Base-by-base conservation (phyloP, 495 filamentous ascomycete species). In the Glonium stellatum region DNA sequence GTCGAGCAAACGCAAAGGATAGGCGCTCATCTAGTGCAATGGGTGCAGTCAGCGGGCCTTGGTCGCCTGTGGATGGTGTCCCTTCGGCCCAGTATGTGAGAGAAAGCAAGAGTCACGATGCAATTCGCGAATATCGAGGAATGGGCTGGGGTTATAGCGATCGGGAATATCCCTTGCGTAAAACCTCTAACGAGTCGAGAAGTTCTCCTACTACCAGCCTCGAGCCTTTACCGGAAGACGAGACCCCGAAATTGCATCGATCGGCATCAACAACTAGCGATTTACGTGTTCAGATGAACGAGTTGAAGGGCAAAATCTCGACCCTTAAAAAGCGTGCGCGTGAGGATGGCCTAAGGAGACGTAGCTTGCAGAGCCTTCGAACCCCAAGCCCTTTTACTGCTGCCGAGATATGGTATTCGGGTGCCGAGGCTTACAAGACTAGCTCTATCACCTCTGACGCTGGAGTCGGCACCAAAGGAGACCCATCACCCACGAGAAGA, bases 241-340 rank as follows among this genome's bases (percentile, higher is more conserved):
- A 82, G 15, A 81, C 84, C 35, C 76, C 81, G 25, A 88, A 91
- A 66, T 90, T 95, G 73, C 82, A 60, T 5, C 62, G 67, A 21
- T 65, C 72, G 34, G 15, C 68, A 13, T 73, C 71, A 5, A 60
- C 59, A 2, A 62, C 71, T 0, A 67, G 87, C 23, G 88, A 89
- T 68, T 77, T 97, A 15, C 87, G 88, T 54, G 87, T 92, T 62
- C 91, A 98, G 75, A 93, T 97, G 87, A 86, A 92, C 64, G 91
- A 91, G 63, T 76, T 98, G 23, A 90, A 92, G 66, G 93, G 92
- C 53, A 89, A 90, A 64, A 89, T 98, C 21, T 95, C 92, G 4
- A 87, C 79, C 11, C 73, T 98, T 35, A 84, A 92, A 60, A 83
- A 91, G 63, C 87, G 91, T 69, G 86, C 87, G 5, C 82, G 88